Base-by-base conservation (phyloP, 2,329 filamentous ascomycete genomes). In the Fusarium sp. region DNA sequence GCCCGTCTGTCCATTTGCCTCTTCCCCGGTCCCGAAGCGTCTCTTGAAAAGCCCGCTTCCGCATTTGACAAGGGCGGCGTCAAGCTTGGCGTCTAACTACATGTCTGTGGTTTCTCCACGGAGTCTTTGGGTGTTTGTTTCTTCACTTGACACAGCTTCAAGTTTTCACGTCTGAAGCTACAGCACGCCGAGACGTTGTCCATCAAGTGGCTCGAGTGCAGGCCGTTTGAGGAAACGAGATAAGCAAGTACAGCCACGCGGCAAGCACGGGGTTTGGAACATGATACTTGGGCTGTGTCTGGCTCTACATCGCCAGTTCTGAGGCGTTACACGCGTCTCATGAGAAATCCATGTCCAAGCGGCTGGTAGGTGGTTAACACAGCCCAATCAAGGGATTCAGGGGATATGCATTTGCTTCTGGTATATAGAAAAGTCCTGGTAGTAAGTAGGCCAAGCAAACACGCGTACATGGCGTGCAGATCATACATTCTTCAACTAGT, bases 31-130 rank as follows among this genome's bases (percentile, higher is more conserved):
- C 31, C 26, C 39, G 31, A 45, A 31, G 34, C 56, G 12, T 35
- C 32, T 19, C 3, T 19, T 19, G 19, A 25, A 38, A 15, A 29
- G 29, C 39, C 38, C 28, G 40, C 43, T 42, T 49, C 61, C 52
- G 57, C 47, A 51, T 63, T 63, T 5, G 42, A 48, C 48, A 29
- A 40, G 6, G 19, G 58, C 34, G 62, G 62, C 62, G 62, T 58
- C 39, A 54, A 49, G 10, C 52, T 65, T 53, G 22, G 12, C 11
- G 38, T 24, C 29, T 19, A 19, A 29, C 29, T 34, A 6, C 12
- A 45, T 39, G 6, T 34, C 31, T 5, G n/a, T 4, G 42, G 35
- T 11, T 53, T 29, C 12, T 19, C 28, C 25, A 38, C 6, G 11
- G 19, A 32, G 11, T 19, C 19, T 12, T 43, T 31, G 19, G 19